Conservation (phyloP, 2,329 filamentous ascomycete species). For the Colletotrichum sansevieriae region DNA sequence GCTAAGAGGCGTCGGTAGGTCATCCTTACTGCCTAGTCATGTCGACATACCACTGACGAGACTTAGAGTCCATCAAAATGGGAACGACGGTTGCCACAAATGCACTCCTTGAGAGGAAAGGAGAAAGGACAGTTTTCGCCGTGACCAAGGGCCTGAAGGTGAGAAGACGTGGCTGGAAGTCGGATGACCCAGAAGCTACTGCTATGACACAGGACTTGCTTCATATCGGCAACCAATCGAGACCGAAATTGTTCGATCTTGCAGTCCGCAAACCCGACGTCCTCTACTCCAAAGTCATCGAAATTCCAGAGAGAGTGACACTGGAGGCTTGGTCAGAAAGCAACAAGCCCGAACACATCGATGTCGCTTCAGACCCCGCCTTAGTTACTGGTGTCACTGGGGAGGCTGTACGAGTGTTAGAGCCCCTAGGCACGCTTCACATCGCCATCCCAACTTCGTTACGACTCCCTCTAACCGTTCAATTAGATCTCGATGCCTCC, state of each 20-base stretch:
- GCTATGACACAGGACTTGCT: constrained; percentile 71
- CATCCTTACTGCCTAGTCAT: accelerated
- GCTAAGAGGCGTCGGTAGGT: constrained; percentile 46
- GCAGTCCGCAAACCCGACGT: constrained; percentile 77
- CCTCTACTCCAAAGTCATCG: constrained; percentile 77
- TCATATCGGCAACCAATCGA: constrained; percentile 79
- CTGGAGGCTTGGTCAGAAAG: constrained; percentile 62
- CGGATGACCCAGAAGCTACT: background rate
- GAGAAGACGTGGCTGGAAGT: background rate
- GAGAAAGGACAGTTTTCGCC: constrained; percentile 74
- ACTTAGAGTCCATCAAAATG: constrained; percentile 77
- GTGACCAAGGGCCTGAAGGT: constrained; percentile 69
- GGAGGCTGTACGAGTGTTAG: constrained; percentile 76
- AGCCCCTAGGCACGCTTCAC: constrained; percentile 56
- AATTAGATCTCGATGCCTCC: constrained; percentile 61
- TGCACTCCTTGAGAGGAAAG: constrained; percentile 80
- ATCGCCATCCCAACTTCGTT: too few species aligned
- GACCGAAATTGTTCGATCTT: constrained; percentile 80
- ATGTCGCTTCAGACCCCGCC: constrained; percentile 32
- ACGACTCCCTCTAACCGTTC: background rate
- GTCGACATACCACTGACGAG: background rate
- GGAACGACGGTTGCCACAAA: constrained; percentile 85
- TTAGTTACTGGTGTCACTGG: constrained; percentile 72
- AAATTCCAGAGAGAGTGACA: constrained; percentile 81
- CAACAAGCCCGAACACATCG: constrained; percentile 33